Conservation (phyloP, 371 early-diverging fungal genomes). For the Mortierella sp. region DNA sequence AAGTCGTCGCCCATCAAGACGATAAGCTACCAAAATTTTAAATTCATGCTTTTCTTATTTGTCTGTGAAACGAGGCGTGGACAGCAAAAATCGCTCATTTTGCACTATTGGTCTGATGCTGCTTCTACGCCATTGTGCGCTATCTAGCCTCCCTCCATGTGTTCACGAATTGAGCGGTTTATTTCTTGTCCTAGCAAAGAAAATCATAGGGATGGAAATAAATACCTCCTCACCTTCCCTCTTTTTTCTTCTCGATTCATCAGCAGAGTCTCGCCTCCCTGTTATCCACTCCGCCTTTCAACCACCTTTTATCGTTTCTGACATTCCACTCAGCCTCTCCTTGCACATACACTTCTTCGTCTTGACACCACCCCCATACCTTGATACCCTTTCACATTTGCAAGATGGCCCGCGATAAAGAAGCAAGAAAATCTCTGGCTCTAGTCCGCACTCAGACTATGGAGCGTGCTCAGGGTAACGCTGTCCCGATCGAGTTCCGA, state of each 20-base stretch:
- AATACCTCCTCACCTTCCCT: neutral
- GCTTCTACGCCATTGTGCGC: too few species aligned
- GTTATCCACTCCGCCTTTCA: neutral
- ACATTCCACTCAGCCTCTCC: neutral
- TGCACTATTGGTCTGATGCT: neutral
- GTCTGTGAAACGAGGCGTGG: too few species aligned
- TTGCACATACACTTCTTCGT: neutral
- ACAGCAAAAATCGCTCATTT: slow-evolving; percentile 8
- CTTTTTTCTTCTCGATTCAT: neutral
- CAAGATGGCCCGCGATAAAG: slow-evolving; percentile 24
- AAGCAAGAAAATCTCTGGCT: slow-evolving; percentile 24
- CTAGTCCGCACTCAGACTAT: slow-evolving; percentile 40
- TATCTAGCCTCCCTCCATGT: too few species aligned
- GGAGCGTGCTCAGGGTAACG: slow-evolving; percentile 48
- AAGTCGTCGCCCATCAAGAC: too few species aligned
- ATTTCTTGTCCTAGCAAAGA: too few species aligned
- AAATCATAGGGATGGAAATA: too few species aligned
- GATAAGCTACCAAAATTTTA: too few species aligned
- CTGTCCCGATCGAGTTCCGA: slow-evolving; percentile 51
- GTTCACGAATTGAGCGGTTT: too few species aligned
- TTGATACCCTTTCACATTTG: too few species aligned
- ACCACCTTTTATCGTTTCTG: neutral
- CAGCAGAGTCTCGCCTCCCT: too few species aligned
- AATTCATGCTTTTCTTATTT: too few species aligned
- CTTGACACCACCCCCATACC: too few species aligned